These are phyloP conservation scores for Aspergillus pseudonomiae DNA, from an alignment of 2,329 filamentous ascomycete species.

Conservation along the genomic window DNA sequence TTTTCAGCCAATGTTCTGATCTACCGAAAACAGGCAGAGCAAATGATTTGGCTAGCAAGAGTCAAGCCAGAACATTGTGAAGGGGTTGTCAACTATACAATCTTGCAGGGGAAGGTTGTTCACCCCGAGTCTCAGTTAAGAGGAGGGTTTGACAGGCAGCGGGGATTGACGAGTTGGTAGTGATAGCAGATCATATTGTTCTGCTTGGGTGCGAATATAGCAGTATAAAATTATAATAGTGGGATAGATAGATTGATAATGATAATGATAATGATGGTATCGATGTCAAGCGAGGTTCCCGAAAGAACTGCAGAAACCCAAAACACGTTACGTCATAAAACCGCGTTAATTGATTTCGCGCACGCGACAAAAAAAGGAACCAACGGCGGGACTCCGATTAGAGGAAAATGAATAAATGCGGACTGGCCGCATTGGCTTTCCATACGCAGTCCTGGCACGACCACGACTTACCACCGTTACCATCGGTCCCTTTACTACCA, in stretches of 20 bases:
- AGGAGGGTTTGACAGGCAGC: conserved; percentile 79
- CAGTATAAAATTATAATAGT: neutral
- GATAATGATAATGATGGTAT: neutral
- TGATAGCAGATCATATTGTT: neutral
- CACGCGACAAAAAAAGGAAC: conserved; percentile 23
- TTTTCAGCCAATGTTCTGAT: conserved; percentile 90
- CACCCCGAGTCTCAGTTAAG: conserved; percentile 81
- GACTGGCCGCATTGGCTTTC: too few relatives aligned
- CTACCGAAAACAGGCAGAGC: conserved; percentile 62
- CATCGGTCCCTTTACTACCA: neutral
- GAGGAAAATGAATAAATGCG: too few relatives aligned
- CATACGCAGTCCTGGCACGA: neutral
- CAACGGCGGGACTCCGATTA: conserved; percentile 9
- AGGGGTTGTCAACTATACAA: conserved; percentile 81
- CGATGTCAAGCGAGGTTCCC: too few relatives aligned
- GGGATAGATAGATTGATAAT: neutral
- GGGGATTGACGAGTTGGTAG: conserved; percentile 68
- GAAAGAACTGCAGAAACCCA: neutral
- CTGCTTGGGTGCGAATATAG: neutral
- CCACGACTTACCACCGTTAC: neutral
- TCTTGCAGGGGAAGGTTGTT: conserved; percentile 86
- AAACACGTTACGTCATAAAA: conserved; percentile 29
- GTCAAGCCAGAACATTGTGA: conserved; percentile 85
- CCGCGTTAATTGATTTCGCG: conserved; percentile 34
- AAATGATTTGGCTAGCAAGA: conserved; percentile 80